Conservation (phyloP, 352 stramenopile species). For the Thalassiosira livingstoniorum region DNA sequence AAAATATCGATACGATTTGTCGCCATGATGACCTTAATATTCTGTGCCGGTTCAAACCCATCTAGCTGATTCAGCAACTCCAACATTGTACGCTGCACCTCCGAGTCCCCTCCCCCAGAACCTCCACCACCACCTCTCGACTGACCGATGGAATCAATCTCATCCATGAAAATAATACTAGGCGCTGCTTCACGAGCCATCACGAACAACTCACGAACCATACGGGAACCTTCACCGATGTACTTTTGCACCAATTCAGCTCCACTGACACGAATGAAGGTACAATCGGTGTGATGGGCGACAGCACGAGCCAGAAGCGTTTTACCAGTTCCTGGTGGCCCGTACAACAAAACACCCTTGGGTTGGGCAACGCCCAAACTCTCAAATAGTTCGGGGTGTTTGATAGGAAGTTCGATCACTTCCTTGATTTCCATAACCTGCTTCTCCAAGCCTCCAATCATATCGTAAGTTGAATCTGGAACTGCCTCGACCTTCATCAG, state of each 20-base stretch:
- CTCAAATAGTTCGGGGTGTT: constrained; percentile 99
- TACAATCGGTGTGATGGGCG: constrained; percentile 99
- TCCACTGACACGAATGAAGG: constrained; percentile 99
- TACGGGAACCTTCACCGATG: constrained; percentile 97
- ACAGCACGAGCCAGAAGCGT: constrained; percentile 98
- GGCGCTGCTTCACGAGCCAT: constrained; percentile 96
- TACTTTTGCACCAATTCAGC: constrained; percentile 99
- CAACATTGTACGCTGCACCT: constrained; percentile 99
- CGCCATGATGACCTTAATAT: constrained; percentile 99
- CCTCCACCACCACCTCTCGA: constrained; percentile 90
- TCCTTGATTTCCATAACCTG: constrained; percentile 99
- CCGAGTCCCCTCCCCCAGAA: constrained; percentile 92
- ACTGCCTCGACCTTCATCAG: constrained; percentile 98
- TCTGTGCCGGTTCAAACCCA: constrained; percentile 95
- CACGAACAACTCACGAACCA: constrained; percentile 99
- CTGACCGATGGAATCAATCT: constrained; percentile 99
- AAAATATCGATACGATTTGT: constrained; percentile 99
- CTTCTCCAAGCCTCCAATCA: constrained; percentile 99
- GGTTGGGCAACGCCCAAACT: constrained; percentile 97
- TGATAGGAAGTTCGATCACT: constrained; percentile 99
- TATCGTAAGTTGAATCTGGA: constrained; percentile 99
- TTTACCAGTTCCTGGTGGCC: constrained; percentile 98
- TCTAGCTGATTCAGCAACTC: constrained; percentile 99
- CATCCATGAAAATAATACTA: constrained; percentile 99
- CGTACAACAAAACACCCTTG: constrained; percentile 95